phyloP scores from a whole-genome alignment of 2,329 filamentous ascomycete genomes.

The Metarhizium robertsii region DNA sequence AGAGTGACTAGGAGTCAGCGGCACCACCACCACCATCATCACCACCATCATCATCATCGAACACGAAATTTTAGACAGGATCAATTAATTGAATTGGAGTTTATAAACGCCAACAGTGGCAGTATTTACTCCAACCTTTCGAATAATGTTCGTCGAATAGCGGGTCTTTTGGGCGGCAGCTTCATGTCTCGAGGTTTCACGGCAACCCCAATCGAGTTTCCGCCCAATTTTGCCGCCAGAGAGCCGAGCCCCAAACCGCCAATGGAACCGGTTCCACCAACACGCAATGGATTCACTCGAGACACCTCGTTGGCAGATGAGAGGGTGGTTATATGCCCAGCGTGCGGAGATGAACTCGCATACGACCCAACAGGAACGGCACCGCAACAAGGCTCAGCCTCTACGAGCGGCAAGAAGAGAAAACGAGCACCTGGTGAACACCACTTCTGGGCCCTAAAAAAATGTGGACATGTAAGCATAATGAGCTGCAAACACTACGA shows the following conservation, averaged over 20 bases:
- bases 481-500: not conserved
- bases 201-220: constrained; percentile 11
- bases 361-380: constrained; percentile 46
- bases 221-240: constrained; percentile 21
- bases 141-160: constrained; percentile 16
- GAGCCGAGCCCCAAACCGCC: constrained; percentile 31
- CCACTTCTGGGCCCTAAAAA: constrained; percentile 86
- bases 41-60: constrained; percentile 8
- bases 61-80: constrained; percentile 9
- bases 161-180: constrained; percentile 15
- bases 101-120: constrained; percentile 12
- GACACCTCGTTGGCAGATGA: constrained; percentile 54
- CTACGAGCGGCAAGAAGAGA: constrained; percentile 22
- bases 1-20: constrained; percentile 2
- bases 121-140: constrained; percentile 11
- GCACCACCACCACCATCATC: constrained; percentile 9
- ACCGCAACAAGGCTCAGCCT: constrained; percentile 7
- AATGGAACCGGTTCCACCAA: constrained; percentile 53
- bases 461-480: constrained; percentile 74
- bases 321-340: constrained; percentile 70
- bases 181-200: constrained; percentile 12
- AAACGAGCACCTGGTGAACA: constrained; percentile 54
- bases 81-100: constrained; percentile 17
- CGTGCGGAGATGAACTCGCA: constrained; percentile 76
- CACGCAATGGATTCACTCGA: constrained; percentile 71